Percentiles rank a stretch among this genome's conserved stretches.
Evolutionary conservation across 768 basidiomycete species (phyloP).

Genomic region (Sporobolomyces pararoseus): DNA sequence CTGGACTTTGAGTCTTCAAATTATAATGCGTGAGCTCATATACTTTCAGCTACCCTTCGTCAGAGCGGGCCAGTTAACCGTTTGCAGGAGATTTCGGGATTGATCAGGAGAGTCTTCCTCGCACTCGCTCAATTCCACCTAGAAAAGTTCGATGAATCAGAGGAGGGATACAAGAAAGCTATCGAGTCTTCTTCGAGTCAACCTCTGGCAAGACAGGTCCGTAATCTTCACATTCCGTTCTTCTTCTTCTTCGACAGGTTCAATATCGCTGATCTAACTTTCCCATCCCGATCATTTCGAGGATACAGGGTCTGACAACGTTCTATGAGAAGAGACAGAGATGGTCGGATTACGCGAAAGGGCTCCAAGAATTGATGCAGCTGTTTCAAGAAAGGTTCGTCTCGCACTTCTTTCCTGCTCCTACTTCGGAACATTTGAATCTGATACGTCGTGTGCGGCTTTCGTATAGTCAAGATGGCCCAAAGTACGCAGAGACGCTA

Average conservation of each 20-base stretch:
- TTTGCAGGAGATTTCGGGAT: too few relatives aligned
- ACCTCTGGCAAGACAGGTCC: constrained; percentile 78
- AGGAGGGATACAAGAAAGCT: constrained; percentile 79
- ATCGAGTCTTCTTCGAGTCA: constrained; percentile 66
- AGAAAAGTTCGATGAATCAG: constrained; percentile 66
- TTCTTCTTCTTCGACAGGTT: not conserved
- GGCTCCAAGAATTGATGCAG: constrained; percentile 59
- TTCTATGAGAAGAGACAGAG: constrained; percentile 64
- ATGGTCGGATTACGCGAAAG: constrained; percentile 60
- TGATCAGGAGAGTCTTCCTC: constrained; percentile 72
- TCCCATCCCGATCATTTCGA: not conserved
- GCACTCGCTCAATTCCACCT: constrained; percentile 76
- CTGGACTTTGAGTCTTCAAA: constrained; percentile 63
- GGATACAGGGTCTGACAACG: constrained; percentile 63
- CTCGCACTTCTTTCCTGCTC: not conserved
- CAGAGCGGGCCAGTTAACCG: too few relatives aligned
- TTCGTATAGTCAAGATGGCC: constrained; percentile 64
- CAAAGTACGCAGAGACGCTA: constrained; percentile 73
- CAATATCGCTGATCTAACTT: not conserved
- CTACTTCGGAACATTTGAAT: not conserved
- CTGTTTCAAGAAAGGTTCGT: constrained; percentile 62
- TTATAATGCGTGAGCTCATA: constrained; percentile 70
- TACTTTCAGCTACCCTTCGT: not conserved
- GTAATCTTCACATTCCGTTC: constrained; percentile 27
- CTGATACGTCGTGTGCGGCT: too few relatives aligned